Base-by-base conservation (phyloP, 1,139 yeast species). In the Kodamaea suecica region DNA sequence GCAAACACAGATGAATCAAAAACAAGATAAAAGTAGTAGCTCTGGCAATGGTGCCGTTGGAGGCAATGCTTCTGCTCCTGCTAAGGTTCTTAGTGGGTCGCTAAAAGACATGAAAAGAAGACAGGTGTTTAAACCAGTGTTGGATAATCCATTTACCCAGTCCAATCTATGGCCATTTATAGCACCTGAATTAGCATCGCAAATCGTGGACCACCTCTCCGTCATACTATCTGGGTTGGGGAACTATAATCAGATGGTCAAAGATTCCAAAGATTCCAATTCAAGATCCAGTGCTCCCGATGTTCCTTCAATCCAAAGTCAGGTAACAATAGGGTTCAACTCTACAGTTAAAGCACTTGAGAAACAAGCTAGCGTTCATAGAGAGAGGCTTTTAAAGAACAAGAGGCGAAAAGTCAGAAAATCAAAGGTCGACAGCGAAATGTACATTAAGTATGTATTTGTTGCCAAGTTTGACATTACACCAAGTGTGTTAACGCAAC, bases 61-160 rank as follows among this genome's bases (percentile, higher is more conserved):
- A n/a, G n/a, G n/a, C n/a, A n/a, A n/a, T n/a, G n/a, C n/a, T n/a
- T n/a, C n/a, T n/a, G n/a, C n/a, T n/a, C n/a, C 19, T 27, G 11
- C 10, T 15, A 13, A n/a, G 9, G 30, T 13, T 15, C 19, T 15
- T 15, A 10, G 14, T 17, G 31, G 5, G 11, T 29, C 32, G 7
- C 11, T 29, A 14, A 29, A 29, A 5, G 27, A 29, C 17, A 3
- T 29, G 17, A 71, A 69, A 43, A 61, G 73, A 35, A 60, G 70
- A 12, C 78, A 75, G 41, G 75, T 78, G 3, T 76, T 74, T 52
- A 79, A 77, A 49, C 83, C 85, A 0, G 63, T 80, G 4, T 60
- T 80, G 14, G 80, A 78, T 24, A 78, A 76, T 43, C 84, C 85
- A 3, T 78, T 61, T 48, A 72, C 82, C 0, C 68, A 64, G 36